phyloP scores from a whole-genome alignment of 176 grass and related monocot genomes.

The Stipa capillata region DNA sequence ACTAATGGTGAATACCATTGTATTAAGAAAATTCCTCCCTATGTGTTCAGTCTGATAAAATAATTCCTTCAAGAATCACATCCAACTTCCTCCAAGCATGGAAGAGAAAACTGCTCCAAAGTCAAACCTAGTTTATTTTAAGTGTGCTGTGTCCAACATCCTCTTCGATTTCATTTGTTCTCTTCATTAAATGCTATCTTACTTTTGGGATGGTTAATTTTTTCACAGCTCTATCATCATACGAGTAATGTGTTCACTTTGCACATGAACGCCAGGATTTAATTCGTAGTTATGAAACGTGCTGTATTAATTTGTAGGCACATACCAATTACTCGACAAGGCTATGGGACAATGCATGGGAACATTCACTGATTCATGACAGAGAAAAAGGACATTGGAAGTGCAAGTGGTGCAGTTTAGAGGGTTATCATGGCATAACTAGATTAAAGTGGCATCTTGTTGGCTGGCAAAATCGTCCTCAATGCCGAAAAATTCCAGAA shows the following conservation, averaged over 20 bases:
- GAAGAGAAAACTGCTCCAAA: background rate
- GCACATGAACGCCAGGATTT: background rate
- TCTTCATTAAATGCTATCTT: background rate
- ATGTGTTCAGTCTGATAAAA: background rate
- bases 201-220: background rate
- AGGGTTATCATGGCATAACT: constrained; percentile 42
- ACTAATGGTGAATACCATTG: background rate
- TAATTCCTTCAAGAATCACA: background rate
- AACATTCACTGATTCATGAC: constrained; percentile 38
- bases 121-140: background rate
- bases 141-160: constrained; percentile 7
- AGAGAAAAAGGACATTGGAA: constrained; percentile 34
- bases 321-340: background rate
- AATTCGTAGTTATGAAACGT: background rate
- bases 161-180: background rate
- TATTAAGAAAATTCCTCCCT: background rate
- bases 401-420: constrained; percentile 36
- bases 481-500: constrained; percentile 12
- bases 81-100: background rate
- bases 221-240: background rate
- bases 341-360: constrained; percentile 26
- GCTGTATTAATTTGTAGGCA: constrained; percentile 16
- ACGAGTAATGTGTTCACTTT: background rate
- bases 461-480: constrained; percentile 25
- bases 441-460: constrained; percentile 38